Percentiles rank a stretch among this genome's conserved stretches.
These are phyloP conservation scores for Massariosphaeria phaeospora DNA, from an alignment of 495 filamentous ascomycete genomes.

Conservation along the genomic window DNA sequence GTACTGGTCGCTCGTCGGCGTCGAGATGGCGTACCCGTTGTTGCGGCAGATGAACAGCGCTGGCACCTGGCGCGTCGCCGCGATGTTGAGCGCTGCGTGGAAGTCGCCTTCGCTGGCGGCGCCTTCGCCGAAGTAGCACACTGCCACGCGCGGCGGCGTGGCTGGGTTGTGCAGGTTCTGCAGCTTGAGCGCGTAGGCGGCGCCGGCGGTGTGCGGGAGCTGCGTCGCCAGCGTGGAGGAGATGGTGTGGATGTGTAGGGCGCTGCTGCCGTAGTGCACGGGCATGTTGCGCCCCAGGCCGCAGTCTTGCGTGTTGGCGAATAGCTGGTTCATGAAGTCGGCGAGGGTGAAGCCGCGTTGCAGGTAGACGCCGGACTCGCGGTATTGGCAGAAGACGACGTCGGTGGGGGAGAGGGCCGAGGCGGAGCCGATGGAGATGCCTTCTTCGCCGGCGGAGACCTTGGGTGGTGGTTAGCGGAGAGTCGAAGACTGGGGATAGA, in stretches of 20 bases:
- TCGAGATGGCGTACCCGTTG: constrained; percentile 95
- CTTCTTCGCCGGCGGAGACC: constrained; percentile 92
- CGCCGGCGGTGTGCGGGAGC: constrained; percentile 88
- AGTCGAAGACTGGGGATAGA: no score
- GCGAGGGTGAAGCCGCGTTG: constrained; percentile 82
- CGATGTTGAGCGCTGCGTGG: constrained; percentile 93
- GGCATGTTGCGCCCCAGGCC: constrained; percentile 95
- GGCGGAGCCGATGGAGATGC: constrained; percentile 81
- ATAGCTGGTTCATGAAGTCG: constrained; percentile 93
- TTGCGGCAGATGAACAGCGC: constrained; percentile 95
- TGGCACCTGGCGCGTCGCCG: constrained; percentile 85
- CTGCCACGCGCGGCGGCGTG: constrained; percentile 62
- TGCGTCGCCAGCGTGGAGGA: constrained; percentile 92
- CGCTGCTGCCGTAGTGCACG: constrained; percentile 84
- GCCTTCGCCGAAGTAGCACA: constrained; percentile 96
- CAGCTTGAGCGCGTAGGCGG: constrained; percentile 90
- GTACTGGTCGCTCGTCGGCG: constrained; percentile 93
- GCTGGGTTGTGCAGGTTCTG: constrained; percentile 70
- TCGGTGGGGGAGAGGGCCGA: constrained; percentile 77
- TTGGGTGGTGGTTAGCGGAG: no score
- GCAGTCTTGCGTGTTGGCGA: constrained; percentile 77
- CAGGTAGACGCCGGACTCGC: constrained; percentile 84
- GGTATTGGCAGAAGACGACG: constrained; percentile 90
- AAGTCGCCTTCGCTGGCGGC: constrained; percentile 97
- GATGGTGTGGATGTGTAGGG: constrained; percentile 85